A percentile compares a stretch with the other conserved stretches of the same genome.
These are phyloP conservation scores for Aspergillus sp. DNA, from an alignment of 2,329 filamentous ascomycete genomes.

Conservation along the genomic window DNA sequence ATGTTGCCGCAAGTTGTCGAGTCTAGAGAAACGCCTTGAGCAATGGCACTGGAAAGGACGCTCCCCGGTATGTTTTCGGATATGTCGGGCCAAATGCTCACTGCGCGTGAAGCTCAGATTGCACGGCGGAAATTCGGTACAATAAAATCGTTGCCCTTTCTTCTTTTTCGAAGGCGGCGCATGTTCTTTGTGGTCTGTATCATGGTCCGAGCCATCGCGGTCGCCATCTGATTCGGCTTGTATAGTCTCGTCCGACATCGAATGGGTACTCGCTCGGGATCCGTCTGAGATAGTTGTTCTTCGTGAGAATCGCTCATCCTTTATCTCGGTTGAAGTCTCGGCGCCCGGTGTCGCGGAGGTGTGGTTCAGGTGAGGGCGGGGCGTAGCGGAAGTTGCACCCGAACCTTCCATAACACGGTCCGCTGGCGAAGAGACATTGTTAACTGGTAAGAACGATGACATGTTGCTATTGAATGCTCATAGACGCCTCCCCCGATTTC, in stretches of 20 bases:
- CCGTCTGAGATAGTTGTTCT: constrained; percentile 44
- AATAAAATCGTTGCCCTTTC: constrained; percentile 95
- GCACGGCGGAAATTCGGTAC: constrained; percentile 92
- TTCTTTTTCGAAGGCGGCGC: constrained; percentile 87
- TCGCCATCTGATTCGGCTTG: constrained; percentile 78
- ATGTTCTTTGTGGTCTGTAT: constrained; percentile 63
- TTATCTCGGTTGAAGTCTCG: constrained; percentile 28
- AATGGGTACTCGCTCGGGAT: constrained; percentile 52
- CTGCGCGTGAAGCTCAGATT: constrained; percentile 93
- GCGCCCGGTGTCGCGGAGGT: constrained; percentile 42
- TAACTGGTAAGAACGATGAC: constrained; percentile 66
- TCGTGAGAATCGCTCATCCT: constrained; percentile 51
- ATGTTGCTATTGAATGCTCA: constrained; percentile 48
- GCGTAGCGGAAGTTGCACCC: constrained; percentile 59
- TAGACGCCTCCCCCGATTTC: constrained; percentile 26
- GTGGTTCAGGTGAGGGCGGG: constrained; percentile 49
- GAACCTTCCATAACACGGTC: constrained; percentile 55
- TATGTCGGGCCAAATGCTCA: constrained; percentile 92
- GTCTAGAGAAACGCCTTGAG: constrained; percentile 84
- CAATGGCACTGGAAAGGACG: constrained; percentile 97
- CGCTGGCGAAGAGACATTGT: constrained; percentile 56
- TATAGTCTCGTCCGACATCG: constrained; percentile 66
- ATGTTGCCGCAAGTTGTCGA: constrained; percentile 95
- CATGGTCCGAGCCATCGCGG: constrained; percentile 66
- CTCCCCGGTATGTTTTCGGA: constrained; percentile 98